A percentile compares a stretch with the other conserved stretches of the same genome.
phyloP scores from a whole-genome alignment of 2,329 filamentous ascomycete genomes.

The Paecilomyces niveus region DNA sequence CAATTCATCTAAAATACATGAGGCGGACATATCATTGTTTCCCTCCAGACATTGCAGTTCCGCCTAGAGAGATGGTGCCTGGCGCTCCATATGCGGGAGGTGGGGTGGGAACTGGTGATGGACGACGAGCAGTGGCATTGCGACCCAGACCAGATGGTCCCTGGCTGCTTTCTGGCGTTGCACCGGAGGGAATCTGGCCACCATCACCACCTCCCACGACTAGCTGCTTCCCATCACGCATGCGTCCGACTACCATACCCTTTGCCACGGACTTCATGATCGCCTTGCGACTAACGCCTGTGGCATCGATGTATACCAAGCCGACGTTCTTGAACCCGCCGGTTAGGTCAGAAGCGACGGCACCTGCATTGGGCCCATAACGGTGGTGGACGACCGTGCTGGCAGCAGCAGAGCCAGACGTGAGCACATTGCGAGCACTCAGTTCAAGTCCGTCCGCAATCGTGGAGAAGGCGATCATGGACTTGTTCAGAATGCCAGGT shows the following conservation, averaged over 20 bases:
- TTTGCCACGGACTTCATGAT: constrained; percentile 93
- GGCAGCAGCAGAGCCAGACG: constrained; percentile 67
- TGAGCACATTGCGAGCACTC: constrained; percentile 70
- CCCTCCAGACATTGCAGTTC: constrained; percentile 22
- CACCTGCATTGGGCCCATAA: constrained; percentile 79
- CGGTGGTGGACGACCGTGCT: constrained; percentile 81
- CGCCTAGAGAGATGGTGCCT: constrained; percentile 27
- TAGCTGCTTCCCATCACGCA: constrained; percentile 43
- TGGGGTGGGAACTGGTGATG: constrained; percentile 29
- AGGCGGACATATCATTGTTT: constrained; percentile 18
- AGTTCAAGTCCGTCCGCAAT: constrained; percentile 91
- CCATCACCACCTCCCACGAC: constrained; percentile 42
- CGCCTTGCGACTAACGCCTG: constrained; percentile 80
- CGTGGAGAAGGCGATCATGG: constrained; percentile 91
- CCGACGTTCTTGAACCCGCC: constrained; percentile 93
- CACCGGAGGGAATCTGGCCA: constrained; percentile 23
- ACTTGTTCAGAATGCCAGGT: constrained; percentile 90
- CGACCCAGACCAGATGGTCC: constrained; percentile 7
- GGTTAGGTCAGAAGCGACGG: constrained; percentile 66
- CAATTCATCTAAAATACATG: neutral
- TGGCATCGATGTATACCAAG: constrained; percentile 93
- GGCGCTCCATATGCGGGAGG: constrained; percentile 34
- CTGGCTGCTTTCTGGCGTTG: neutral
- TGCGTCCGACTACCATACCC: constrained; percentile 63
- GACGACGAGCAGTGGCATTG: constrained; percentile 19